Percentiles rank a stretch among this genome's conserved stretches.
These are phyloP conservation scores for Thyridium curvatum DNA, from an alignment of 2,329 filamentous ascomycete species.

Conservation along the genomic window DNA sequence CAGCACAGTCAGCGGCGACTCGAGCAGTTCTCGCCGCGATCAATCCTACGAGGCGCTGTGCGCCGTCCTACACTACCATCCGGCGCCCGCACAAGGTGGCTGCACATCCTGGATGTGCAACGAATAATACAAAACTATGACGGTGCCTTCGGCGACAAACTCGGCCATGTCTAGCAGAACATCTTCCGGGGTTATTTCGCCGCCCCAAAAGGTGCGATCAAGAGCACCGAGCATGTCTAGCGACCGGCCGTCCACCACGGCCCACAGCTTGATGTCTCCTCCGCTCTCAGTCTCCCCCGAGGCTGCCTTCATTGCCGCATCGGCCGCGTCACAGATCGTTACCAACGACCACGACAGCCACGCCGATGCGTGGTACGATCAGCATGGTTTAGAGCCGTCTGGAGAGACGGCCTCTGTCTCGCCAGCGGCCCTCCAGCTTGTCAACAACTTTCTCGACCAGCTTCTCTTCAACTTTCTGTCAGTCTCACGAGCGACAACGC, in stretches of 20 bases:
- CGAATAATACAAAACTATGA: too few relatives aligned
- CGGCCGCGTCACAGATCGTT: slow-evolving; percentile 86
- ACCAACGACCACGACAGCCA: slow-evolving; percentile 80
- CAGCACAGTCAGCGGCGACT: too few relatives aligned
- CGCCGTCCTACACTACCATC: not conserved
- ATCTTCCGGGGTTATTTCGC: slow-evolving; percentile 17
- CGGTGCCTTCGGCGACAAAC: slow-evolving; percentile 6
- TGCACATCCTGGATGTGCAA: too few relatives aligned
- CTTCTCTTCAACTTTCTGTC: slow-evolving; percentile 87
- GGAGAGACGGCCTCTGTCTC: slow-evolving; percentile 69
- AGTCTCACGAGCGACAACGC: slow-evolving; percentile 68
- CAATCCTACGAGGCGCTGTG: too few relatives aligned
- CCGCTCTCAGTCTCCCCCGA: slow-evolving; percentile 65
- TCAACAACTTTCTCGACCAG: slow-evolving; percentile 93
- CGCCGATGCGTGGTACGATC: slow-evolving; percentile 62
- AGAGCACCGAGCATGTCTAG: slow-evolving; percentile 63
- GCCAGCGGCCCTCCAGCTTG: slow-evolving; percentile 62
- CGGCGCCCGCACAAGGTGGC: not conserved
- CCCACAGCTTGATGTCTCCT: slow-evolving; percentile 56
- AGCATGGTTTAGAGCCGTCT: slow-evolving; percentile 58
- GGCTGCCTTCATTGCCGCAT: slow-evolving; percentile 80
- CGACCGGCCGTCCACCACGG: slow-evolving; percentile 58
- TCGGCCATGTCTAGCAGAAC: slow-evolving; percentile 13
- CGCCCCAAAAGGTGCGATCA: slow-evolving; percentile 26
- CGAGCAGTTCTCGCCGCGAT: too few relatives aligned